Base-by-base conservation (phyloP, 345 rosid genomes). In the Anacardium occidentale region DNA sequence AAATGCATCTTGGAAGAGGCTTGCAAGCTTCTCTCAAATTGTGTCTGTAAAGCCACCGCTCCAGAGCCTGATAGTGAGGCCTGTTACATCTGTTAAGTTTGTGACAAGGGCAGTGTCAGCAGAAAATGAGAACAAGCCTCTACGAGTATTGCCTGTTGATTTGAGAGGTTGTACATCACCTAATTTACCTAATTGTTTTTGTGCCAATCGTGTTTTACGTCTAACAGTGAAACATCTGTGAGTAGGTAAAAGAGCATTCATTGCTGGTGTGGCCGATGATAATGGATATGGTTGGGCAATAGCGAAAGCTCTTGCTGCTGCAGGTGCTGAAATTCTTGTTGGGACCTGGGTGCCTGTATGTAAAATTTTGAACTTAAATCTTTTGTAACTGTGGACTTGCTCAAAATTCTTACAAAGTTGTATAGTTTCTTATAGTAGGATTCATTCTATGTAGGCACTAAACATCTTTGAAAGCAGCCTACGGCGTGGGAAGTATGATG, bases 251-350 rank as follows among this genome's bases (percentile, higher is more conserved):
- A 75, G 93, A 47, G 89, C 89, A 62, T 89, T 85, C 63, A 78
- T 87, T 77, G 93, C 93, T 47, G 91, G 88, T 63, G 79, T 89
- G 61, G 91, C 89, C 47, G 89, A 89, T 79, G 93, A 89, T 57
- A 85, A 87, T 56, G 91, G 91, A 69, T 89, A 85, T 67, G 94
- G 94, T 34, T 89, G 90, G 90, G 94, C 94, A 47, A 83, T 89
- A 62, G 94, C 91, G 32, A 85, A 89, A 67, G 84, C 94, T 74
- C 88, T 89, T 44, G 91, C 91, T 7, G 88, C 90, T 73, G 81
- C 94, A 15, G 93, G 88, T 65, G 89, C 91, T 57, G 86, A 89
- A 81, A 87, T 87, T 67, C 77, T 89, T 51, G 74, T 89, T 52
- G 90, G 94, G 48, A 89, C 90, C 26, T 89, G 90, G 90, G 89